Conservation (phyloP, 805 yeast genomes). For the Teunomyces pallodes region DNA sequence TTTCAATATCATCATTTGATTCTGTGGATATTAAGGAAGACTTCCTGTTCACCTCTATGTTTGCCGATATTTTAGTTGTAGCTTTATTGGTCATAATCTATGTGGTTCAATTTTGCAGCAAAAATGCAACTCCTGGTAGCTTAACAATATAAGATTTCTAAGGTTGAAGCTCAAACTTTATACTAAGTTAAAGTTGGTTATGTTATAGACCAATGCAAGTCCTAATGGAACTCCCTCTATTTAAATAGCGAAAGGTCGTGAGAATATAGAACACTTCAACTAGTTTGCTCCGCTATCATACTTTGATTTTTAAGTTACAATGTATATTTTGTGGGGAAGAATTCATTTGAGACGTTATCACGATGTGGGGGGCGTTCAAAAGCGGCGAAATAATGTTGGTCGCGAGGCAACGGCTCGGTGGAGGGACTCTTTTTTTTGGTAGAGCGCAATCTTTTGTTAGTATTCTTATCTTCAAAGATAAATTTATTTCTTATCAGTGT, state of each 20-base stretch:
- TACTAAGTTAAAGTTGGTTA: neutral
- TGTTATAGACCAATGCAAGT: neutral
- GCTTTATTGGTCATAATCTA: slow-evolving; percentile 4
- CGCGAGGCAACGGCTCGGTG: neutral
- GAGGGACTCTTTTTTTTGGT: neutral
- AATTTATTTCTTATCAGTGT: neutral
- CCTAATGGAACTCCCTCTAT: neutral
- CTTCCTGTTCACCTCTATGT: slow-evolving; percentile 6
- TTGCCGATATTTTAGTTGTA: slow-evolving; percentile 5
- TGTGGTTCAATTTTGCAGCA: neutral
- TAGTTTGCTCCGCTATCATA: neutral
- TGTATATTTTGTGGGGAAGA: neutral
- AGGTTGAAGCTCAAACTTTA: neutral
- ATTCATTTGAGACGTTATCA: neutral
- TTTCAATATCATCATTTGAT: neutral
- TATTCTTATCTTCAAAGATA: neutral
- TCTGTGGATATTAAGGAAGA: slow-evolving; percentile 5
- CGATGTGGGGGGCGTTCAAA: neutral
- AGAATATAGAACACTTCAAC: neutral
- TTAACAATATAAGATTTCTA: neutral
- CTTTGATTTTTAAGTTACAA: neutral
- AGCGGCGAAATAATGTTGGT: neutral
- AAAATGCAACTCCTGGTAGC: neutral
- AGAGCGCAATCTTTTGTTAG: neutral
- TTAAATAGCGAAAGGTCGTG: neutral